These are phyloP conservation scores for Aspergillus pseudoglaucus DNA, from an alignment of 2,329 filamentous ascomycete species.

Conservation along the genomic window DNA sequence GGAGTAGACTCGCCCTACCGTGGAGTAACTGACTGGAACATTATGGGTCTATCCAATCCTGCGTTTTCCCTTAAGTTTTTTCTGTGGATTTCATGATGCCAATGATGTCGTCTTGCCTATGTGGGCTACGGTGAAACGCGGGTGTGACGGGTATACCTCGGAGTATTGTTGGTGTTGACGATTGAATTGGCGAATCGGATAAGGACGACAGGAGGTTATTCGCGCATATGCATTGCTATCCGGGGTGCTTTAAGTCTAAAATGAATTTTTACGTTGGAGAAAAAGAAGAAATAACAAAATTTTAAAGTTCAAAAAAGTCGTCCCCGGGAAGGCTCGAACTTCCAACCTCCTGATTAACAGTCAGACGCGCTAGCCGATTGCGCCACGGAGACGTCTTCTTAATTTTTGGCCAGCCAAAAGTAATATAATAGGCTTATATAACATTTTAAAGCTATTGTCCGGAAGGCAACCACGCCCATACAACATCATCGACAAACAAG, in stretches of 20 bases:
- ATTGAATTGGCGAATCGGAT: not conserved
- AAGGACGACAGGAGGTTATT: not conserved
- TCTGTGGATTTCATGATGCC: not conserved
- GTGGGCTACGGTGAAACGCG: not conserved
- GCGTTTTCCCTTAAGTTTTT: not conserved
- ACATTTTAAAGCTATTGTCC: too few relatives aligned
- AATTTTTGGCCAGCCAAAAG: too few relatives aligned
- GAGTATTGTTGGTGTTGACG: not conserved
- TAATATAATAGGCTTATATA: too few relatives aligned
- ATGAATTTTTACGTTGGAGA: not conserved
- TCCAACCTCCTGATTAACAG: slow-evolving; percentile 1
- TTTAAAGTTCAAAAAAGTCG: too few relatives aligned
- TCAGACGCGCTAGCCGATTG: not conserved
- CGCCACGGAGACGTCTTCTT: not conserved
- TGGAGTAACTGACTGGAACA: not conserved
- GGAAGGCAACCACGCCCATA: too few relatives aligned
- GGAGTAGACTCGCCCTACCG: not conserved
- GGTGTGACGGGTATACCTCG: too few relatives aligned
- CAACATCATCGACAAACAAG: too few relatives aligned
- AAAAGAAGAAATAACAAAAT: too few relatives aligned
- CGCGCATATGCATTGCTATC: not conserved
- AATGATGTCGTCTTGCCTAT: not conserved
- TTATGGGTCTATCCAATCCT: not conserved
- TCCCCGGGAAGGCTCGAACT: not conserved
- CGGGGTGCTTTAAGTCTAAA: not conserved